A percentile compares a stretch with the other conserved stretches of the same genome.
These are phyloP conservation scores for Thermoascus crustaceus DNA, from an alignment of 2,329 filamentous ascomycete genomes.

Conservation along the genomic window DNA sequence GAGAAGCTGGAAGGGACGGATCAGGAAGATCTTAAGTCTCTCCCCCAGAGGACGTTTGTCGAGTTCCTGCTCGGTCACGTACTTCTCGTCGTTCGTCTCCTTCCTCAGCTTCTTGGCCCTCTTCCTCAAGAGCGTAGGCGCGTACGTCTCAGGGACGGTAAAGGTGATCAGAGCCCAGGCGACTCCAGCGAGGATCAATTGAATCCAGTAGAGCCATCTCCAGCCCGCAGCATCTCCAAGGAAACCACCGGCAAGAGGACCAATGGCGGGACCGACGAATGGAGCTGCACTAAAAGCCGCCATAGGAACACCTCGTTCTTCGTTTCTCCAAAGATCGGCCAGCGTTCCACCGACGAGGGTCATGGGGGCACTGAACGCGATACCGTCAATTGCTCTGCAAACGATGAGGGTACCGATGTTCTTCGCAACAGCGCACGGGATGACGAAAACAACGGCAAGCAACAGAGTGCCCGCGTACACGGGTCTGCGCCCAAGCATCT, in stretches of 20 bases:
- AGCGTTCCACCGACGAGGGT: conserved; percentile 76
- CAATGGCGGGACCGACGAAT: conserved; percentile 72
- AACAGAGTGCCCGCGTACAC: conserved; percentile 64
- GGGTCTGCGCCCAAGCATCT: conserved; percentile 62
- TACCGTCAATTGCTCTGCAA: conserved; percentile 69
- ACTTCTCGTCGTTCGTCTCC: conserved; percentile 56
- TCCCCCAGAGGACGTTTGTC: conserved; percentile 62
- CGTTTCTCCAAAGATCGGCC: conserved; percentile 74
- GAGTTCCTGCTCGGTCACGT: conserved; percentile 74
- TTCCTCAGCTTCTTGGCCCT: conserved; percentile 66
- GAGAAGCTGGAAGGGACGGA: conserved; percentile 77
- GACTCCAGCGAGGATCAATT: conserved; percentile 63
- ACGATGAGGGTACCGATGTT: conserved; percentile 71
- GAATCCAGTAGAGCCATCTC: conserved; percentile 84
- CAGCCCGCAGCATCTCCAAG: conserved; percentile 62
- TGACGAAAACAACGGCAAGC: conserved; percentile 67
- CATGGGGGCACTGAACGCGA: conserved; percentile 80
- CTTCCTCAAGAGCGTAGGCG: conserved; percentile 63
- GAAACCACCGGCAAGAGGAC: conserved; percentile 69
- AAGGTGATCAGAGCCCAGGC: conserved; percentile 72
- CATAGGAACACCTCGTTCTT: conserved; percentile 81
- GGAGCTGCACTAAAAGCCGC: conserved; percentile 76
- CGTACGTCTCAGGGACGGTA: conserved; percentile 85
- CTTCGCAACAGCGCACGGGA: conserved; percentile 67
- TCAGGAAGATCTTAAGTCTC: conserved; percentile 63